Base-by-base conservation (phyloP, 306 rosid genomes). In the Cucurbita argyrosperma region DNA sequence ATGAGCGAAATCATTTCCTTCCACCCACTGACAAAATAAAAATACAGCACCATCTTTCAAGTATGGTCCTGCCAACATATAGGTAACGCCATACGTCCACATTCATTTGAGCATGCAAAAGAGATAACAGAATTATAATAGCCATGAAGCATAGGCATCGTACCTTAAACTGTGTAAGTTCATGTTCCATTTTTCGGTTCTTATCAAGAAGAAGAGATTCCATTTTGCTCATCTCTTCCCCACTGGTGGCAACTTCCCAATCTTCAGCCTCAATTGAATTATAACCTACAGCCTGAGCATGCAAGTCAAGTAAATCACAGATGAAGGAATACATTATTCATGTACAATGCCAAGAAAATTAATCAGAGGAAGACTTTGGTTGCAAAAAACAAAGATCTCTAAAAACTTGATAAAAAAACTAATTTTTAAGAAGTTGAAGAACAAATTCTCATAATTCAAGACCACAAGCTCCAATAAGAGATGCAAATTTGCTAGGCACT, bases 161-260 rank as follows among this genome's bases (percentile, higher is more conserved):
- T 74, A 94, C 99, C 95, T 91, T 94, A 88, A 88, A 77, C 60
- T 89, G 99, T 75, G 99, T 94, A 56, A 94, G 87, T 21, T 94
- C 95, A 71, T 91, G 97, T 80, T 94, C 99, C 95, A 94, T 87
- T 89, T 94, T 94, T 56, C 95, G 88, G 86, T 94, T 94, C 82
- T 94, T 94, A 80, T 94, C 97, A 81, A 94, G 99, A 83, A 94
- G 99, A 83, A 94, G 97, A 80, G 95, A 89, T 81, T 94, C 99
- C 99, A 94, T 89, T 92, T 89, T 89, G 87, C 97, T 94, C 97
- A 91, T 88, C 88, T 94, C 98, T 79, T 94, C 99, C 83, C 95
- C 99, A 49, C 96, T 88, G 56, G 97, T 91, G 79, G 99, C 95
- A 60, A 73, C 95, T 67, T 94, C 97, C 99, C 99, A 94, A 86